Evolutionary conservation across 768 basidiomycete genomes (phyloP).

Genomic region (Lactifluus pinguis): DNA sequence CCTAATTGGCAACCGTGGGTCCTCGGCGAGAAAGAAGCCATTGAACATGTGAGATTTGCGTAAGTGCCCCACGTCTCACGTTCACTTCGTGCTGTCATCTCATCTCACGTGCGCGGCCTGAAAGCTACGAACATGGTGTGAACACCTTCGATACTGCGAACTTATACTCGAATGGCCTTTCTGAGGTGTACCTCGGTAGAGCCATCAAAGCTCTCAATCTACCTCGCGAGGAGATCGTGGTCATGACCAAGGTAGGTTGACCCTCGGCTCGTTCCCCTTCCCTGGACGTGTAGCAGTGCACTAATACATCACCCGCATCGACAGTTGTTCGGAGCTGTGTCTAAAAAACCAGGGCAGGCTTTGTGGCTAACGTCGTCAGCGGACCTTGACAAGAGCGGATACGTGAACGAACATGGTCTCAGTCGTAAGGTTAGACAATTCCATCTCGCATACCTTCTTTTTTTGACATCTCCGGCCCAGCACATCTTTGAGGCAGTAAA

Average conservation of each 20-base stretch:
- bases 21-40: constrained; percentile 23
- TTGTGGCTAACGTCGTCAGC: not conserved
- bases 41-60: constrained; percentile 21
- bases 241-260: constrained; percentile 33
- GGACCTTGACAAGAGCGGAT: constrained; percentile 24
- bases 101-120: constrained; percentile 1
- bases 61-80: constrained; percentile 18
- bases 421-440: constrained; percentile 27
- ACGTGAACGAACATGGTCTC: constrained; percentile 31
- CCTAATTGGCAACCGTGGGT: constrained; percentile 27
- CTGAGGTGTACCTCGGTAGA: constrained; percentile 33
- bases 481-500: constrained; percentile 67
- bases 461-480: constrained; percentile 26
- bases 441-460: not conserved
- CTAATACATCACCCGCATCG: not conserved
- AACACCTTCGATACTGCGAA: constrained; percentile 55
- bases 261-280: not conserved
- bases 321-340: not conserved
- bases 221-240: constrained; percentile 34
- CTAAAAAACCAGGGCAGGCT: not conserved
- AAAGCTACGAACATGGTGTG: constrained; percentile 50
- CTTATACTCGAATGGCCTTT: constrained; percentile 26
- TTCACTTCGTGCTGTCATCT: constrained; percentile 1
- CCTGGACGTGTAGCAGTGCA: not conserved
- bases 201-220: constrained; percentile 31